A percentile compares a stretch with the other conserved stretches of the same genome.
These are phyloP conservation scores for Russula brevipes DNA, from an alignment of 768 basidiomycete species.

Conservation along the genomic window DNA sequence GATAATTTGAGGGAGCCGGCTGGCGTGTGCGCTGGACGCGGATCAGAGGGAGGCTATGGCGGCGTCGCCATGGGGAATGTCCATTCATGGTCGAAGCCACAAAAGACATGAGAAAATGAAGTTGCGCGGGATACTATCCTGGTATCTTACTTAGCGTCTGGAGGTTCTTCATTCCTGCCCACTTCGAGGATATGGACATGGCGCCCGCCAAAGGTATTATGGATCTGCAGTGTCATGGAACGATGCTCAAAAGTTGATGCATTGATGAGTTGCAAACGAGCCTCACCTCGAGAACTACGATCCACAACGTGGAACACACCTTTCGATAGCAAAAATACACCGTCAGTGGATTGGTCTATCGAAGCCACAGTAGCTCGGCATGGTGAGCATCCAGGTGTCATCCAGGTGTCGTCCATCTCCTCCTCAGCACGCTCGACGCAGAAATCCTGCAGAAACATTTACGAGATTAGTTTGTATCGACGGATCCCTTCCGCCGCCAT, in stretches of 20 bases:
- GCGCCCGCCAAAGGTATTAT: constrained; percentile 71
- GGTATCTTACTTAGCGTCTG: constrained; percentile 17
- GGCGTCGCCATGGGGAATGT: constrained; percentile 39
- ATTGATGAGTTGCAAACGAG: neutral
- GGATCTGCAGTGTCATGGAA: constrained; percentile 38
- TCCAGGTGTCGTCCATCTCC: constrained; percentile 36
- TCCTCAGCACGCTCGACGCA: constrained; percentile 27
- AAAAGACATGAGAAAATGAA: neutral
- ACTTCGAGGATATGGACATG: constrained; percentile 54
- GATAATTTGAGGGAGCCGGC: constrained; percentile 46
- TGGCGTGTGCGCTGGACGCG: constrained; percentile 36
- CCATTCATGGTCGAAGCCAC: constrained; percentile 60
- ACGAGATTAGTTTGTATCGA: constrained; percentile 42
- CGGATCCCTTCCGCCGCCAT: constrained; percentile 11
- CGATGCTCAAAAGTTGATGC: neutral
- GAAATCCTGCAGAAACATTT: constrained; percentile 32
- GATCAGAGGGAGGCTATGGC: constrained; percentile 28
- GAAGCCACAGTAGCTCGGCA: constrained; percentile 61
- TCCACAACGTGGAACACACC: constrained; percentile 32
- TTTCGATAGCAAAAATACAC: constrained; percentile 59
- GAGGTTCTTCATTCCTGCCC: constrained; percentile 42
- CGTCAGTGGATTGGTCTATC: constrained; percentile 70
- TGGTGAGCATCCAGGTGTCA: constrained; percentile 71
- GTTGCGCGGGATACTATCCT: neutral
- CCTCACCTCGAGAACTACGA: constrained; percentile 54